Conservation (phyloP, 148 eudicot species). For the Persicaria tinctoria region DNA sequence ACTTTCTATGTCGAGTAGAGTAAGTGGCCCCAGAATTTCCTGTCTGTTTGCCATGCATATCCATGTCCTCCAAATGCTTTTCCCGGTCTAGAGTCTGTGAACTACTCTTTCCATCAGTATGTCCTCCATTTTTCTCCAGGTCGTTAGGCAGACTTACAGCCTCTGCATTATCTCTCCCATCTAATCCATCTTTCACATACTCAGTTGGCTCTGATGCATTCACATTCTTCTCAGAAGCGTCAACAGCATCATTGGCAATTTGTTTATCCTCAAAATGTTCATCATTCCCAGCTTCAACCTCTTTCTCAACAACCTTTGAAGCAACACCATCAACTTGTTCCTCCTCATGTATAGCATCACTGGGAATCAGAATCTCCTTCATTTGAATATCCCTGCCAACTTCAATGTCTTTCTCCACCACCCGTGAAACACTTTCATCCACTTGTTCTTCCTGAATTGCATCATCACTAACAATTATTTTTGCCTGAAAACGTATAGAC, state of each 20-base stretch:
- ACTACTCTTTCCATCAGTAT: conserved; percentile 13
- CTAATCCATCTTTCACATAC: conserved; percentile 23
- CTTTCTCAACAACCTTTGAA: conserved; percentile 7
- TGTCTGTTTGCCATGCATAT: conserved; percentile 23
- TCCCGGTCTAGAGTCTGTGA: conserved; percentile 13
- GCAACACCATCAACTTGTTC: neutral
- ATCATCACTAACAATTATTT: neutral
- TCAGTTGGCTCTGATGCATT: conserved; percentile 21
- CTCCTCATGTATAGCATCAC: neutral
- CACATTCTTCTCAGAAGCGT: conserved; percentile 17
- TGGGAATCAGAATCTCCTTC: neutral
- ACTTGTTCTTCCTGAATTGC: neutral
- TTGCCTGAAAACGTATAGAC: neutral
- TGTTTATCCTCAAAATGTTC: conserved; percentile 20
- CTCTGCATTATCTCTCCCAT: conserved; percentile 19
- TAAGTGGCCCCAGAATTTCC: conserved; percentile 20
- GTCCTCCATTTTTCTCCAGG: conserved; percentile 21
- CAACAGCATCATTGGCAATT: conserved; percentile 20
- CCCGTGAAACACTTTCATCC: neutral
- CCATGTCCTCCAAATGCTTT: conserved; percentile 28
- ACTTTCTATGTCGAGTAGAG: conserved; percentile 22
- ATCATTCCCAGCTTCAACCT: neutral
- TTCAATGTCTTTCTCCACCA: conserved; percentile 2
- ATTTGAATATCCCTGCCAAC: conserved; percentile 10
- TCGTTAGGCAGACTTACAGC: conserved; percentile 19